phyloP scores from a whole-genome alignment of 495 filamentous ascomycete genomes.

The Penicillium diatomitis region DNA sequence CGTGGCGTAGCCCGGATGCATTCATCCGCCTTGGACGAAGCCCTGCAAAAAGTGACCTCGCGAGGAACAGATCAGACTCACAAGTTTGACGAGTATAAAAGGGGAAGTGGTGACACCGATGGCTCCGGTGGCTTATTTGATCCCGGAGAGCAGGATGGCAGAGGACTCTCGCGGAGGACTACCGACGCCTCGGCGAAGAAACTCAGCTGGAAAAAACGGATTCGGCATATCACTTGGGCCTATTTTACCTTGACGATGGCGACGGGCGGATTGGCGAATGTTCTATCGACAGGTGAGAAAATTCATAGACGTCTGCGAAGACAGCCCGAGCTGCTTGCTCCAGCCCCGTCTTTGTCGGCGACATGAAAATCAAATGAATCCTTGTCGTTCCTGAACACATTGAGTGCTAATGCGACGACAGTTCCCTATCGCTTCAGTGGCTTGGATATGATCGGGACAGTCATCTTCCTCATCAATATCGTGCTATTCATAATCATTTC shows the following conservation, averaged over 20 bases:
- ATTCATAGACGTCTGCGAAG: too few species aligned
- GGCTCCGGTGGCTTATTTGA: too few species aligned
- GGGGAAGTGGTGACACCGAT: too few species aligned
- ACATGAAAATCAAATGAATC: too few species aligned
- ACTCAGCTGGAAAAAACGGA: constrained; percentile 39
- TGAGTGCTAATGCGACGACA: constrained; percentile 17
- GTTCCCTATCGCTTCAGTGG: constrained; percentile 63
- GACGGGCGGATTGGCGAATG: constrained; percentile 76
- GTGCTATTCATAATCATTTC: constrained; percentile 62
- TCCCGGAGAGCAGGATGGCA: constrained; percentile 6
- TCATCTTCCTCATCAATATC: constrained; percentile 71
- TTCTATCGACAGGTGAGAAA: constrained; percentile 51
- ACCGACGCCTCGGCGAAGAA: constrained; percentile 9
- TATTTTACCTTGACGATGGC: constrained; percentile 75
- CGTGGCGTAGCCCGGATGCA: constrained; percentile 16
- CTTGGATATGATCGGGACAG: constrained; percentile 59
- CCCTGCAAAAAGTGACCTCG: constrained; percentile 15
- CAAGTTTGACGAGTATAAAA: too few species aligned
- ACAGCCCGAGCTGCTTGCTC: too few species aligned
- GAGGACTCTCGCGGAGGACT: constrained; percentile 4
- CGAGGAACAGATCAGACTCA: constrained; percentile 8
- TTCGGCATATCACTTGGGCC: constrained; percentile 53
- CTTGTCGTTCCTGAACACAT: too few species aligned
- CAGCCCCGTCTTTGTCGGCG: too few species aligned
- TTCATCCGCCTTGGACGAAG: constrained; percentile 23